These are phyloP conservation scores for Tylopilus balloui DNA, from an alignment of 768 basidiomycete species.

Conservation along the genomic window DNA sequence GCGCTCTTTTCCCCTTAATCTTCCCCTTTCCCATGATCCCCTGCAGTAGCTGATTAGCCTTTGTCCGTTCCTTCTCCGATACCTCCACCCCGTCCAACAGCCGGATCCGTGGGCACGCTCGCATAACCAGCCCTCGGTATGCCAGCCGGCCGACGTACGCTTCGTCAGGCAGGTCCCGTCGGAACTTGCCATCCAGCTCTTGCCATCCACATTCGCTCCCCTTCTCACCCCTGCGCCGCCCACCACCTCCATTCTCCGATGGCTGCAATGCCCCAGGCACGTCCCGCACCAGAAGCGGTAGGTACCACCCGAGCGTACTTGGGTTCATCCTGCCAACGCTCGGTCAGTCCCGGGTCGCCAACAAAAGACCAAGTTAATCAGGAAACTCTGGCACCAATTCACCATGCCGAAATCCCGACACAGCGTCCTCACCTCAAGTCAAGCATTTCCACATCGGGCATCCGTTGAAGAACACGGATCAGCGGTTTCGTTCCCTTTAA, in stretches of 20 bases:
- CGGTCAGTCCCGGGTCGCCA: conserved; percentile 28
- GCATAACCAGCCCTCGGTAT: conserved; percentile 88
- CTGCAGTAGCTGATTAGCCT: conserved; percentile 67
- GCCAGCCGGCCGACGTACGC: conserved; percentile 82
- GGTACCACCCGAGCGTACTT: conserved; percentile 92
- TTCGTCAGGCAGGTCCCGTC: conserved; percentile 84
- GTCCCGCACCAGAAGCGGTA: conserved; percentile 76
- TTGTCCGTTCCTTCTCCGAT: conserved; percentile 77
- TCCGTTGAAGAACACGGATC: conserved; percentile 63
- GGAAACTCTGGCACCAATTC: background rate
- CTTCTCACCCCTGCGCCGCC: conserved; percentile 30
- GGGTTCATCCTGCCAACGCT: conserved; percentile 77
- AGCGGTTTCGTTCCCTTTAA: conserved; percentile 70
- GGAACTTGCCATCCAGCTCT: conserved; percentile 79
- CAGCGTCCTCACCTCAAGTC: conserved; percentile 72
- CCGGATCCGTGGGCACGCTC: conserved; percentile 58
- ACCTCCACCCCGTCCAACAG: conserved; percentile 86
- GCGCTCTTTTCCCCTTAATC: conserved; percentile 29
- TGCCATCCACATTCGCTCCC: conserved; percentile 49
- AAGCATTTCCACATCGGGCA: conserved; percentile 81
- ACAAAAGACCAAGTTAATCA: background rate
- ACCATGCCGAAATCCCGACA: conserved; percentile 10
- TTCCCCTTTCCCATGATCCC: conserved; percentile 45
- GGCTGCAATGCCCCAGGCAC: conserved; percentile 64
- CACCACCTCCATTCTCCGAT: conserved; percentile 37